Base-by-base conservation (phyloP, 768 basidiomycete species). In the Termitomyces sp. region DNA sequence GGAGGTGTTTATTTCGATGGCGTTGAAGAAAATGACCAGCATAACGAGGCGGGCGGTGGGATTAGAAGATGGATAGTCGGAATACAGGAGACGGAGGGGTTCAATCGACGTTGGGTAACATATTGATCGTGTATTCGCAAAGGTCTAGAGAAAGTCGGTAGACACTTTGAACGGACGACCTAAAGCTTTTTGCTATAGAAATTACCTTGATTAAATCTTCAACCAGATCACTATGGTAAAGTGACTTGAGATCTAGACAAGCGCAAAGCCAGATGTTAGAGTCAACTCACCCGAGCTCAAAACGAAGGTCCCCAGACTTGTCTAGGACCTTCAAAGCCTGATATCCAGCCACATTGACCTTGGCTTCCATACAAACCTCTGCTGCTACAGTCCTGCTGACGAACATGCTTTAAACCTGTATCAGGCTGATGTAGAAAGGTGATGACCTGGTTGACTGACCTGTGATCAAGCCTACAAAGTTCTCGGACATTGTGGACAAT, bases 301-400 rank as follows among this genome's bases (percentile, higher is more conserved):
- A 92, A n/a, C 80, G 79, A 18, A 92, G 79, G 59, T 83, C 79
- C 2, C 86, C 85, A 22, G 83, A 77, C 60, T 84, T 84, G 73
- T 90, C 84, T 40, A 92, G 77, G 57, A 76, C 73, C 71, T 89
- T 90, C 58, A 92, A 75, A 38, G 89, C 90, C 44, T 73, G 73
- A 71, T 91, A 92, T 18, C 84, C 90, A 7, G 81, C 74, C 58
- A 89, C 85, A 60, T 92, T 92, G 16, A 78, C 71, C 73, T 86
- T 88, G 18, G 87, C 84, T 71, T 92, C 90, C 88, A 92, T 90
- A 67, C 89, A 90, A 28, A 91, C 82, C 69, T 92, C 91, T 2
- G 86, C 89, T 0, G 90, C 90, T n/a, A 92, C 89, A 13, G 90
- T 91, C 50, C 90, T 85, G 67, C 85, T 90, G 54, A 92, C 77